A percentile compares a stretch with the other conserved stretches of the same genome.
Conservation (phyloP, 768 basidiomycete genomes). For the Tephrocybe sp. region DNA sequence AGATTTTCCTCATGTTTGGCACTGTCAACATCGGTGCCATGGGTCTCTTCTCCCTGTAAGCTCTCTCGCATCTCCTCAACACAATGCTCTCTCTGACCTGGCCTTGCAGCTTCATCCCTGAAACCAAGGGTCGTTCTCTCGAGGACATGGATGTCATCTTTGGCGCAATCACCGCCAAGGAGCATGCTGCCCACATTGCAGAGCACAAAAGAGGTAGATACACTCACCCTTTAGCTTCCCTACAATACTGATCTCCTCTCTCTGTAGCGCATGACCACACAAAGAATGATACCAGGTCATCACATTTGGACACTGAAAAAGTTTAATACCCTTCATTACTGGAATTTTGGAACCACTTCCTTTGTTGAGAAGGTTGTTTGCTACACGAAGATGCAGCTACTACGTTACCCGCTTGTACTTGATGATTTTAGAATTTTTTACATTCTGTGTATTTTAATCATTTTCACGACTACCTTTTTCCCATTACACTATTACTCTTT, state of each 20-base stretch:
- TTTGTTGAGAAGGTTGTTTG: background rate
- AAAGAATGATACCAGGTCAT: background rate
- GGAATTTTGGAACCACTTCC: background rate
- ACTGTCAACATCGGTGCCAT: constrained; percentile 73
- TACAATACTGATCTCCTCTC: background rate
- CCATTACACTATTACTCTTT: too few species aligned
- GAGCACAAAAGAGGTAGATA: constrained; percentile 39
- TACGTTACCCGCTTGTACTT: background rate
- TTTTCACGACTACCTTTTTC: too few species aligned
- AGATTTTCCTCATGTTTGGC: constrained; percentile 77
- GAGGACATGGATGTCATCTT: constrained; percentile 55
- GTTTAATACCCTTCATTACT: constrained; percentile 2
- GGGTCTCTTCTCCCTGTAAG: constrained; percentile 63
- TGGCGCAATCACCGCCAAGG: constrained; percentile 54
- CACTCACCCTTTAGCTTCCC: background rate
- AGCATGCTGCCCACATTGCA: constrained; percentile 53
- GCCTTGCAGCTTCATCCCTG: constrained; percentile 48
- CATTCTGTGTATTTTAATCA: background rate
- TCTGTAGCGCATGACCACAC: background rate
- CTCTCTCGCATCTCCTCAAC: background rate
- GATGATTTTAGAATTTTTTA: background rate
- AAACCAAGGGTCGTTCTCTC: constrained; percentile 58
- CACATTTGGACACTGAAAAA: background rate
- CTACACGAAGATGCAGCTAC: background rate
- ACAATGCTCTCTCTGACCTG: too few species aligned